phyloP scores from a whole-genome alignment of 257 asterid species.

The Salvia rosmarinus region DNA sequence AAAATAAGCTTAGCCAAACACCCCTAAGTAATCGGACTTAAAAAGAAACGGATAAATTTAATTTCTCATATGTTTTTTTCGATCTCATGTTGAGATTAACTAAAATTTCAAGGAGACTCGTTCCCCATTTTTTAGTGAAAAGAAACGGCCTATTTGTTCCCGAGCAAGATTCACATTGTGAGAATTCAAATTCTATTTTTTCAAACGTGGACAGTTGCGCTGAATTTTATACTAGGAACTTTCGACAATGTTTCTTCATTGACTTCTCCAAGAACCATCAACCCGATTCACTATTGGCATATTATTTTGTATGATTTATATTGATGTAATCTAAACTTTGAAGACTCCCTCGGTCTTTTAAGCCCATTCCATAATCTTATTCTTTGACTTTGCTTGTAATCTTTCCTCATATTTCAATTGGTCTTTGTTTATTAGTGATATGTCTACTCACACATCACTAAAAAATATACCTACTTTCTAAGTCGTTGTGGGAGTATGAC shows the following conservation, averaged over 20 bases:
- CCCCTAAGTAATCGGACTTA: too few relatives aligned
- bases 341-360: not conserved
- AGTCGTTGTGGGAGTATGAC: constrained; percentile 24
- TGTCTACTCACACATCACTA: constrained; percentile 3
- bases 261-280: not conserved
- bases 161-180: too few relatives aligned
- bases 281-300: not conserved
- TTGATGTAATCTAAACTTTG: not conserved
- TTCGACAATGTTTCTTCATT: not conserved
- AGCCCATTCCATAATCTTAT: not conserved
- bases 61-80: too few relatives aligned
- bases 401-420: not conserved
- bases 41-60: too few relatives aligned
- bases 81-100: too few relatives aligned
- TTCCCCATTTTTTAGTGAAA: too few relatives aligned
- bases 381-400: constrained; percentile 19
- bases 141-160: too few relatives aligned
- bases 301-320: not conserved
- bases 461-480: not conserved
- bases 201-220: too few relatives aligned
- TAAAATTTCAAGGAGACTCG: too few relatives aligned
- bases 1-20: too few relatives aligned
- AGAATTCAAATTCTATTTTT: too few relatives aligned
- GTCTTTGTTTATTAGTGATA: constrained; percentile 18
- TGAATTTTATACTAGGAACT: too few relatives aligned